Conservation (phyloP, 2,329 filamentous ascomycete genomes). For the Epichloe amarillans region DNA sequence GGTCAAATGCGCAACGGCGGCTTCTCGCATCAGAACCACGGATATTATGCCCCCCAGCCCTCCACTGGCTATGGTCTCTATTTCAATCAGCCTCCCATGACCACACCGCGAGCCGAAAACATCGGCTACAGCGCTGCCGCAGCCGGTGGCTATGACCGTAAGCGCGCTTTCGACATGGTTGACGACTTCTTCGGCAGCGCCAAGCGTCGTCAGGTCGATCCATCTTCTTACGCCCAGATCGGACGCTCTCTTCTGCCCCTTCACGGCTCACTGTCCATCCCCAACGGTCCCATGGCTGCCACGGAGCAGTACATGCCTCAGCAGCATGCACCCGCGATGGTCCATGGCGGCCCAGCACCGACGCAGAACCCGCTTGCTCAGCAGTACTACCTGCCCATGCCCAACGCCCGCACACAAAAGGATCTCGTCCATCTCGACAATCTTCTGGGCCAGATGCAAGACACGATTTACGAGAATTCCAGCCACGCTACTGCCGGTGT, state of each 20-base stretch:
- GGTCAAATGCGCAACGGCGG: slow-evolving; percentile 47
- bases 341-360: slow-evolving; percentile 42
- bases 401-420: slow-evolving; percentile 80
- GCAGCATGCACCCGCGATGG: slow-evolving; percentile 25
- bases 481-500: slow-evolving; percentile 70
- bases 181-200: slow-evolving; percentile 91
- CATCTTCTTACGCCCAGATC: slow-evolving; percentile 79
- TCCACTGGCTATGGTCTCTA: slow-evolving; percentile 58
- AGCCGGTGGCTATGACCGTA: slow-evolving; percentile 51
- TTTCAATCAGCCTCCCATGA: slow-evolving; percentile 54
- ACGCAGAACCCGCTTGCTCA: slow-evolving; percentile 47
- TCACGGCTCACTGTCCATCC: slow-evolving; percentile 55
- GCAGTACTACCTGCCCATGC: slow-evolving; percentile 79
- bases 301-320: slow-evolving; percentile 42
- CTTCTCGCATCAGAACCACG: slow-evolving; percentile 42
- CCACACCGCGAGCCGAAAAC: slow-evolving; percentile 41
- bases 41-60: slow-evolving; percentile 46
- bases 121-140: slow-evolving; percentile 43
- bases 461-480: slow-evolving; percentile 88
- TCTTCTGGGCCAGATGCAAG: slow-evolving; percentile 90
- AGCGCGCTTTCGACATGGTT: slow-evolving; percentile 74
- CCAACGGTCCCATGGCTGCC: slow-evolving; percentile 33
- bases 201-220: slow-evolving; percentile 84
- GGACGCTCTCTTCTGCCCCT: slow-evolving; percentile 77
- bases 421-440: slow-evolving; percentile 90